These are phyloP conservation scores for Talaromyces sp. DNA, from an alignment of 2,329 filamentous ascomycete genomes.

Conservation along the genomic window DNA sequence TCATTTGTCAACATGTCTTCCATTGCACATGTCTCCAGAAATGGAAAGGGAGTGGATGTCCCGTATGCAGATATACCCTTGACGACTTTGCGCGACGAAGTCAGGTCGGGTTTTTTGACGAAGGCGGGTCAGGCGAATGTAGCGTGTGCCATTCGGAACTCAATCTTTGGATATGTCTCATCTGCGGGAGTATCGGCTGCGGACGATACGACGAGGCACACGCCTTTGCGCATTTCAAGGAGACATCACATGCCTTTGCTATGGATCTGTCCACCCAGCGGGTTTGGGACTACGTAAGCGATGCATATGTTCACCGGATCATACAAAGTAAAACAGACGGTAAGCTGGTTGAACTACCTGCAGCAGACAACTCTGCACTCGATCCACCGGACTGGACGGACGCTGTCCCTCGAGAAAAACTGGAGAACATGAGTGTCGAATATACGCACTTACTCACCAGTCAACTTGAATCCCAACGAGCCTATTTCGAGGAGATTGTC, in stretches of 20 bases:
- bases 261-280: slow-evolving; percentile 91
- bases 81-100: slow-evolving; percentile 45
- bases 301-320: slow-evolving; percentile 91
- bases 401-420: slow-evolving; percentile 52
- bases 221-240: slow-evolving; percentile 88
- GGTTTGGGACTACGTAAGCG: slow-evolving; percentile 95
- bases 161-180: slow-evolving; percentile 92
- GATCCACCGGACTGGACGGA: slow-evolving; percentile 42
- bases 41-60: slow-evolving; percentile 91
- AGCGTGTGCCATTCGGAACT: slow-evolving; percentile 71
- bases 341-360: slow-evolving; percentile 85
- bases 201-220: slow-evolving; percentile 92
- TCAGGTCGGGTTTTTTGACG: slow-evolving; percentile 55
- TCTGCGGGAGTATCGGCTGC: slow-evolving; percentile 88
- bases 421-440: slow-evolving; percentile 79
- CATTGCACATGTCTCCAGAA: slow-evolving; percentile 94
- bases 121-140: slow-evolving; percentile 53
- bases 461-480: slow-evolving; percentile 85
- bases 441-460: slow-evolving; percentile 91
- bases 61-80: slow-evolving; percentile 86
- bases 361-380: slow-evolving; percentile 44
- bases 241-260: slow-evolving; percentile 82
- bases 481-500: slow-evolving; percentile 91
- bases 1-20: slow-evolving; percentile 95
- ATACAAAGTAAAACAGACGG: slow-evolving; percentile 91